Conservation (phyloP, 805 yeast species). For the Candida ponderosae region DNA sequence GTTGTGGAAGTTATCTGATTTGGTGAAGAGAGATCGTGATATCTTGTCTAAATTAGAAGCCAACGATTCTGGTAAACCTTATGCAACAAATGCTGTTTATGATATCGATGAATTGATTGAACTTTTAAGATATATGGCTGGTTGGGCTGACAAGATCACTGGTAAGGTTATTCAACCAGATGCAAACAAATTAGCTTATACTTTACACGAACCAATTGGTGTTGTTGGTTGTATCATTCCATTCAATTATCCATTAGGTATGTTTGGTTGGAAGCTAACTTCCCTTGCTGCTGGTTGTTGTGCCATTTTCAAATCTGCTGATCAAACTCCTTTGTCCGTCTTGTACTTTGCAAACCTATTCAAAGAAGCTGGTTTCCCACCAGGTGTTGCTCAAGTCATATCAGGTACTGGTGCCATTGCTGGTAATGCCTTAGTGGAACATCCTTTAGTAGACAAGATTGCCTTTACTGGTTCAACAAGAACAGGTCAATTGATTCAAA, state of each 20-base stretch:
- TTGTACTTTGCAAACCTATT: conserved; percentile 34
- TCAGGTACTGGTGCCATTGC: conserved; percentile 36
- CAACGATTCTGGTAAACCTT: conserved; percentile 52
- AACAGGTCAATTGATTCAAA: conserved; percentile 36
- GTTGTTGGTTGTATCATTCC: conserved; percentile 46
- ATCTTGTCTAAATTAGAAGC: conserved; percentile 51
- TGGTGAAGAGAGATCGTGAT: conserved; percentile 40
- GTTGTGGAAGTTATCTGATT: conserved; percentile 40
- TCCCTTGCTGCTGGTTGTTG: conserved; percentile 42
- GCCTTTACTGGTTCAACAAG: conserved; percentile 51
- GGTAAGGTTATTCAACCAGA: conserved; percentile 61
- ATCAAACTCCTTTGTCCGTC: conserved; percentile 41
- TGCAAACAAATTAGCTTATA: conserved; percentile 43
- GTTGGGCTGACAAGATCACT: conserved; percentile 63
- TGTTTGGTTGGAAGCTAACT: conserved; percentile 44
- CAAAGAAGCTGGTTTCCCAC: conserved; percentile 38
- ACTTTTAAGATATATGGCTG: conserved; percentile 60
- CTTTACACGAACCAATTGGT: conserved; percentile 46
- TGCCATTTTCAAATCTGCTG: conserved; percentile 40
- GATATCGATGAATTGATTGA: conserved; percentile 54
- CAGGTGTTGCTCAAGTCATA: conserved; percentile 41
- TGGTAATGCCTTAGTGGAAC: conserved; percentile 38
- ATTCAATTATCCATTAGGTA: conserved; percentile 43
- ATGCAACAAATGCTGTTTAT: conserved; percentile 40
- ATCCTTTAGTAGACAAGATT: conserved; percentile 38